phyloP scores from a whole-genome alignment of 768 basidiomycete species.

The Mycena rosella region DNA sequence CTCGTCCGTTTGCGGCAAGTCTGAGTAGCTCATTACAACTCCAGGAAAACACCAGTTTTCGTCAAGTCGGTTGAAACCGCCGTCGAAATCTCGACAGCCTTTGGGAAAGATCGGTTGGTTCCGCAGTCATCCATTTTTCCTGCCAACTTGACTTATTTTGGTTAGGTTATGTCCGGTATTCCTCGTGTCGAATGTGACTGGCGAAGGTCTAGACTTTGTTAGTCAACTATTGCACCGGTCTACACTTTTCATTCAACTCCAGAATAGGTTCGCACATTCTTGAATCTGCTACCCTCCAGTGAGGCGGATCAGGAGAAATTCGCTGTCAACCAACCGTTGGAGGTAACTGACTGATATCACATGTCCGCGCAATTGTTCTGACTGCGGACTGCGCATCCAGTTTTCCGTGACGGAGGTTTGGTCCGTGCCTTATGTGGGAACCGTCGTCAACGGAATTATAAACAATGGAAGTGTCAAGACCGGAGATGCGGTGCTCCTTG shows the following conservation, averaged over 20 bases:
- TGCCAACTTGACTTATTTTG: conserved; percentile 28
- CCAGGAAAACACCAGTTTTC: conserved; percentile 85
- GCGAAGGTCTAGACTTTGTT: conserved; percentile 88
- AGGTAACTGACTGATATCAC: conserved; percentile 58
- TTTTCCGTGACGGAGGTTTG: conserved; percentile 90
- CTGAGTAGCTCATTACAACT: conserved; percentile 1
- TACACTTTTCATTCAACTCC: neutral
- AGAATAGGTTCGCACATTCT: conserved; percentile 82
- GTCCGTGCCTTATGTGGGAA: conserved; percentile 90
- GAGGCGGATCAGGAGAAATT: conserved; percentile 89
- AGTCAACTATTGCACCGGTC: conserved; percentile 37
- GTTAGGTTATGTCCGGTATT: conserved; percentile 90
- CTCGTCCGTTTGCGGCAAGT: conserved; percentile 21
- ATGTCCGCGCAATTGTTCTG: conserved; percentile 3
- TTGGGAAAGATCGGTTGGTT: conserved; percentile 77
- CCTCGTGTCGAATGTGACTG: conserved; percentile 94
- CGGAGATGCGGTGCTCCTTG: conserved; percentile 86
- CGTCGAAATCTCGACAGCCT: conserved; percentile 80
- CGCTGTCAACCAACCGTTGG: conserved; percentile 80
- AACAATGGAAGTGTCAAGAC: conserved; percentile 81
- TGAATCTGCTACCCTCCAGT: conserved; percentile 92
- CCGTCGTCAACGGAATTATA: conserved; percentile 87
- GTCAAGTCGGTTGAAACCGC: conserved; percentile 87
- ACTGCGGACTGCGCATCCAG: conserved; percentile 48
- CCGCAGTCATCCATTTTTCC: neutral